Base-by-base conservation (phyloP, 306 rosid species). In the Luffa acutangula region DNA sequence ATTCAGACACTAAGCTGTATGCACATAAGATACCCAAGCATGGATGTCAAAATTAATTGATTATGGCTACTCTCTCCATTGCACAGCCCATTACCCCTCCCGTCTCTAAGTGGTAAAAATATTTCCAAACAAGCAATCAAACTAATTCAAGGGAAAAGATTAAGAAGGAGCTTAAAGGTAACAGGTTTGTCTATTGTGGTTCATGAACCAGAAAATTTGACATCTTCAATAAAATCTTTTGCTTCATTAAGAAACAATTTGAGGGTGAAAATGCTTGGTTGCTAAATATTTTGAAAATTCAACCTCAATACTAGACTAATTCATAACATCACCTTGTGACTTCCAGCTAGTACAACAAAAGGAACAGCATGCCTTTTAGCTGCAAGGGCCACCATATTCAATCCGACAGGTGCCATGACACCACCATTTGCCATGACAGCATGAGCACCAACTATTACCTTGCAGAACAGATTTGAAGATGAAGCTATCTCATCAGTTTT, bases 381-480 rank as follows among this genome's bases (percentile, higher is more conserved):
- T 70, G 99, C 98, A 86, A 96, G 99, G 75, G 98, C 97, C 83
- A 93, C 94, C 99, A 96, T 96, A 87, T 91, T 87, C 86, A 91
- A 89, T 78, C 99, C 99, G 43, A 96, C 90, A 7, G 98, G 99
- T 64, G 91, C 98, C 81, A 96, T 83, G 54, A 96, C 93, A 75
- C 98, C 99, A 76, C 99, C 99, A 85, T 96, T 96, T 82, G 98
- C 96, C 99, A 96, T 93, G 85, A 96, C 96, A 82, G 96, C 97
- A 85, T 96, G 99, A 51, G 98, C 99, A 77, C 99, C 99, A 81
- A 96, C 94, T 77, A 96, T 93, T 83, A 96, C 99, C 99, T 96
- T 67, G 80, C 78, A 82, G 53, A 37, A 71, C 62, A 76, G 79
- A 80, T 77, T 37, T 41, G 78, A 79, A 84, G 17, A 76, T 67